Evolutionary conservation across 441 rosid genomes (phyloP).

Genomic region (Flueggea neowawraea): DNA sequence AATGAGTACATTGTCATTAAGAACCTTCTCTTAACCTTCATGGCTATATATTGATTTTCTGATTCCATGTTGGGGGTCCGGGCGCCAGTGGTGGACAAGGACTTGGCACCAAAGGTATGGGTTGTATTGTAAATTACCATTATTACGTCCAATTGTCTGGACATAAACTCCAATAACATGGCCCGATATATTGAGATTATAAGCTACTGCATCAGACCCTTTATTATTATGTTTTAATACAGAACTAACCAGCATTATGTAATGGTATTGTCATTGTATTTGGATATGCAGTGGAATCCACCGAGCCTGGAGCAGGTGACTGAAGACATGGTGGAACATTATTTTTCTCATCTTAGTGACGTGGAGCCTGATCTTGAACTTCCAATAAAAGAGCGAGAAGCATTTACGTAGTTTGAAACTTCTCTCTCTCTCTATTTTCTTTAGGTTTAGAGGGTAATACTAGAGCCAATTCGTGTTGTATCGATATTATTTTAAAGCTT

Average conservation of each 20-base stretch:
- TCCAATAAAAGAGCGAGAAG: conserved; percentile 78
- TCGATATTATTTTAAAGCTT: too few relatives aligned
- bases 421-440: too few relatives aligned
- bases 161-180: too few relatives aligned
- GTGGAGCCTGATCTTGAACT: conserved; percentile 74
- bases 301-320: conserved; percentile 68
- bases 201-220: neutral
- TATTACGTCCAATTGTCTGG: too few relatives aligned
- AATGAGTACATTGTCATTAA: neutral
- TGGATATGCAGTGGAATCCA: conserved; percentile 77
- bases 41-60: neutral
- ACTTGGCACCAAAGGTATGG: conserved; percentile 66
- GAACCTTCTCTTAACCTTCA: neutral
- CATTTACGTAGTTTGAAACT: conserved; percentile 38
- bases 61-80: conserved; percentile 55
- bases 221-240: neutral
- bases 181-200: too few relatives aligned
- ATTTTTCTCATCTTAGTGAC: conserved; percentile 55
- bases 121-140: too few relatives aligned
- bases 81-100: conserved; percentile 81
- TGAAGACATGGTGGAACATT: conserved; percentile 78
- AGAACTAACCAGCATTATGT: neutral
- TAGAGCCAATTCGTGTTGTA: too few relatives aligned
- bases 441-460: too few relatives aligned
- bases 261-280: too few relatives aligned